A percentile compares a stretch with the other conserved stretches of the same genome.
These are phyloP conservation scores for Hortaea werneckii DNA, from an alignment of 2,329 filamentous ascomycete genomes.

Conservation along the genomic window DNA sequence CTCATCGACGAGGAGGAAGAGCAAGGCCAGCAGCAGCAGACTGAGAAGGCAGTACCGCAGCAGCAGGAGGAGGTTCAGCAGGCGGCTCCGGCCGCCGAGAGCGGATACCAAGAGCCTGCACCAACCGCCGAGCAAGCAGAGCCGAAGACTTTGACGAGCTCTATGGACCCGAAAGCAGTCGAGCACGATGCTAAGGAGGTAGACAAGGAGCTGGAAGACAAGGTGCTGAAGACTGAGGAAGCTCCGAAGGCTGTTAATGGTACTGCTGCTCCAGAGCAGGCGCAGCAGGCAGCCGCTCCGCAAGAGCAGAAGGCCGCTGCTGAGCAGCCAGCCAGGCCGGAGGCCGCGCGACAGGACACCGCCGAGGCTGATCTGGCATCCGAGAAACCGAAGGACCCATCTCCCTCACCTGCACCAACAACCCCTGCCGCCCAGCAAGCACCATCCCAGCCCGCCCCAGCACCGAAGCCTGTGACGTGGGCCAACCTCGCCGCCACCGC, in stretches of 20 bases:
- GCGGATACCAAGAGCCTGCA: conserved; percentile 32
- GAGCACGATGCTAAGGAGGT: conserved; percentile 43
- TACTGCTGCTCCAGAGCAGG: conserved; percentile 25
- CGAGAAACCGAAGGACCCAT: conserved; percentile 51
- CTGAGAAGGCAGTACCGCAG: conserved; percentile 26
- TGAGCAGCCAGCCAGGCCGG: conserved; percentile 29
- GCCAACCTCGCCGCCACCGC: conserved; percentile 56
- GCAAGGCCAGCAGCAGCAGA: conserved; percentile 26
- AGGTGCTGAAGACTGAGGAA: conserved; percentile 22
- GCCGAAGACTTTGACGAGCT: conserved; percentile 20
- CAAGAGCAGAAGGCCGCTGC: conserved; percentile 30
- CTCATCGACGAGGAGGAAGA: conserved; percentile 70
- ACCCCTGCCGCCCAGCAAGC: conserved; percentile 27
- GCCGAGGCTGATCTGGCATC: conserved; percentile 34
- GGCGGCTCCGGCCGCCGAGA: conserved; percentile 21
- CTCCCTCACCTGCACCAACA: conserved; percentile 41
- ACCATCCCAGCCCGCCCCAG: conserved; percentile 41
- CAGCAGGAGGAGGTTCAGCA: conserved; percentile 24
- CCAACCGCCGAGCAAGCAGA: conserved; percentile 27
- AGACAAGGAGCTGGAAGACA: conserved; percentile 68
- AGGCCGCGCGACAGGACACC: conserved; percentile 14
- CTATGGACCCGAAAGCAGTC: conserved; percentile 27
- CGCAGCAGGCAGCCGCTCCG: conserved; percentile 18
- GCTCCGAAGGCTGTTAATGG: conserved; percentile 26
- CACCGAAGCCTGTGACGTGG: conserved; percentile 55